A percentile compares a stretch with the other conserved stretches of the same genome.
phyloP scores from a whole-genome alignment of 345 rosid species.

The Ricinus communis region DNA sequence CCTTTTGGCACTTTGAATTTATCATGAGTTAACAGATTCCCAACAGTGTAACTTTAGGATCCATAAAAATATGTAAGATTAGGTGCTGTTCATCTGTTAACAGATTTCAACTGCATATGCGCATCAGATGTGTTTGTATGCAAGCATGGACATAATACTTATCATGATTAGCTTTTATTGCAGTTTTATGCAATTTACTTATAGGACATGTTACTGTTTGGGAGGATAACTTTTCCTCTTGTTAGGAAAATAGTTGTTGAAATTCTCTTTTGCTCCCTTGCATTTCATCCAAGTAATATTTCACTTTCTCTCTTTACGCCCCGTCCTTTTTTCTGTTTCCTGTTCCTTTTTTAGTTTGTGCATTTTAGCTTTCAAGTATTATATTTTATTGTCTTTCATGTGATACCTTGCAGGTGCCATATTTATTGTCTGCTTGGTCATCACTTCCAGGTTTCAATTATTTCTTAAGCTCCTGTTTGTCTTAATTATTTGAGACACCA shows the following conservation, averaged over 20 bases:
- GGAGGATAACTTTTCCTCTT: neutral
- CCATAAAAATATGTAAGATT: no score
- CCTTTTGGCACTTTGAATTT: neutral
- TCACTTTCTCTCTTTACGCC: neutral
- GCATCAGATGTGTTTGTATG: neutral
- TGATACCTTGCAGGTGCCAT: slow-evolving; percentile 21
- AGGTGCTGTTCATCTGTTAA: no score
- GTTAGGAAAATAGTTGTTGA: neutral
- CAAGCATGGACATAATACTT: neutral
- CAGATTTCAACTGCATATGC: neutral
- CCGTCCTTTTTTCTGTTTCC: neutral
- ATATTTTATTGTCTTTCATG: neutral
- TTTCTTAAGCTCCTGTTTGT: neutral
- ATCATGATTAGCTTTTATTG: neutral
- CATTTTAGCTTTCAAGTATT: neutral
- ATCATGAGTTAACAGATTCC: neutral
- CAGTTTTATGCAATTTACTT: neutral
- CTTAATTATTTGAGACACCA: neutral
- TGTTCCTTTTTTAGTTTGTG: neutral
- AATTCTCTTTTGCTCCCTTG: neutral
- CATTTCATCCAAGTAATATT: neutral
- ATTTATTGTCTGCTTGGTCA: slow-evolving; percentile 26
- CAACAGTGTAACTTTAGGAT: no score
- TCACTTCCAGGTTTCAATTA: slow-evolving; percentile 27
- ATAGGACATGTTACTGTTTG: neutral